Evolutionary conservation across 352 stramenopile species (phyloP).

Genomic region (Detonula confervacea): DNA sequence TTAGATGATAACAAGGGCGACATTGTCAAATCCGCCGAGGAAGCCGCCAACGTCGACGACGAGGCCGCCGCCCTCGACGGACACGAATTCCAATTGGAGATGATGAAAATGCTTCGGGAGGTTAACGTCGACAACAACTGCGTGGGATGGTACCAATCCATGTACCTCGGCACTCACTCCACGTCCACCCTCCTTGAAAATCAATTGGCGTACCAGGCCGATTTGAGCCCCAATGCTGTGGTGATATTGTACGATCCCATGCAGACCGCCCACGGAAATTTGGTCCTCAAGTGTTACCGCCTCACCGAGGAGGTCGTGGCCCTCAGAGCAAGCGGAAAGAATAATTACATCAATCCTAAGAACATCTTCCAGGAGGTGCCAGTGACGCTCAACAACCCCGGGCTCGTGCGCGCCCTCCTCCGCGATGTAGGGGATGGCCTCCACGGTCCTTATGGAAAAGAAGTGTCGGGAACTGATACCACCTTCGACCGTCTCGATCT

Average conservation of each 20-base stretch:
- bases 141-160: slow-evolving; percentile 98
- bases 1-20: slow-evolving; percentile 57
- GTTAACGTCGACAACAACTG: slow-evolving; percentile 99
- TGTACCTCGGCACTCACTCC: slow-evolving; percentile 96
- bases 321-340: slow-evolving; percentile 68
- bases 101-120: slow-evolving; percentile 99
- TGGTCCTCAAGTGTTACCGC: slow-evolving; percentile 95
- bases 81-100: slow-evolving; percentile 97
- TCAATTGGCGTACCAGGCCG: slow-evolving; percentile 96
- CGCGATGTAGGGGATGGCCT: slow-evolving; percentile 87
- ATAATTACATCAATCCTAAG: slow-evolving; percentile 91
- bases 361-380: slow-evolving; percentile 97
- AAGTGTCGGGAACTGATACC: slow-evolving; percentile 67
- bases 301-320: slow-evolving; percentile 87
- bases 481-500: slow-evolving; percentile 96
- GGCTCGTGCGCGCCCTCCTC: slow-evolving; percentile 93
- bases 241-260: slow-evolving; percentile 98
- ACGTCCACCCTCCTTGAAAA: slow-evolving; percentile 93
- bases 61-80: slow-evolving; percentile 71
- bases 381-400: slow-evolving; percentile 94
- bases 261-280: slow-evolving; percentile 92
- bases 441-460: slow-evolving; percentile 41
- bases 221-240: slow-evolving; percentile 96
- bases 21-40: slow-evolving; percentile 77
- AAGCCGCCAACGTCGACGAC: slow-evolving; percentile 86